These are phyloP conservation scores for Epithemia pelagica DNA, from an alignment of 108 stramenopile genomes.

Conservation along the genomic window DNA sequence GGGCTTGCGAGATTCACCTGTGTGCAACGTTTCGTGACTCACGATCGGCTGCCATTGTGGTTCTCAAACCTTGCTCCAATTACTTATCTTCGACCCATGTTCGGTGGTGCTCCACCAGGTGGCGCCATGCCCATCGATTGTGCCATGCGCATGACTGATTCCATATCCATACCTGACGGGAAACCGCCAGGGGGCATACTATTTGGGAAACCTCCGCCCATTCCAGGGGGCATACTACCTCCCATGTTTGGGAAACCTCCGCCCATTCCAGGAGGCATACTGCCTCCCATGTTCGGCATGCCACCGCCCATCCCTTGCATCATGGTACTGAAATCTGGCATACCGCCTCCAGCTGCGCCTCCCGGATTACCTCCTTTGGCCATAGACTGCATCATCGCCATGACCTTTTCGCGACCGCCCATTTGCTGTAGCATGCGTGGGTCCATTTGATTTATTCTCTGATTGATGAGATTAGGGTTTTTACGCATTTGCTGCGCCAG, in stretches of 20 bases:
- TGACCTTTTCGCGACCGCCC: conserved; percentile 54
- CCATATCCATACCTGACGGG: conserved; percentile 34
- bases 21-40: not conserved
- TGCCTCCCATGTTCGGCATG: conserved; percentile 49
- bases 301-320: conserved; percentile 44
- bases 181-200: conserved; percentile 33
- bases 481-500: conserved; percentile 75
- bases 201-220: conserved; percentile 49
- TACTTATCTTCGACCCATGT: conserved; percentile 47
- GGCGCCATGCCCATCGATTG: conserved; percentile 28
- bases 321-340: conserved; percentile 45
- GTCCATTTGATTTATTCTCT: conserved; percentile 80
- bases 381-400: conserved; percentile 62
- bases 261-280: conserved; percentile 52
- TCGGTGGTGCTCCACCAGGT: conserved; percentile 8
- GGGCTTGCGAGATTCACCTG: not conserved
- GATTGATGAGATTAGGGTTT: conserved; percentile 73
- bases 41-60: not conserved
- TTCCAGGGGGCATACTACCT: conserved; percentile 45
- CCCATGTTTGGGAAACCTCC: conserved; percentile 53
- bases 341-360: conserved; percentile 21
- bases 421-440: conserved; percentile 80
- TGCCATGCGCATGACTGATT: conserved; percentile 33
- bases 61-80: conserved; percentile 74
- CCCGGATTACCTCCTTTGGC: conserved; percentile 35